Conservation (phyloP, 2,329 filamentous ascomycete genomes). For the Xylariaceae sp. region DNA sequence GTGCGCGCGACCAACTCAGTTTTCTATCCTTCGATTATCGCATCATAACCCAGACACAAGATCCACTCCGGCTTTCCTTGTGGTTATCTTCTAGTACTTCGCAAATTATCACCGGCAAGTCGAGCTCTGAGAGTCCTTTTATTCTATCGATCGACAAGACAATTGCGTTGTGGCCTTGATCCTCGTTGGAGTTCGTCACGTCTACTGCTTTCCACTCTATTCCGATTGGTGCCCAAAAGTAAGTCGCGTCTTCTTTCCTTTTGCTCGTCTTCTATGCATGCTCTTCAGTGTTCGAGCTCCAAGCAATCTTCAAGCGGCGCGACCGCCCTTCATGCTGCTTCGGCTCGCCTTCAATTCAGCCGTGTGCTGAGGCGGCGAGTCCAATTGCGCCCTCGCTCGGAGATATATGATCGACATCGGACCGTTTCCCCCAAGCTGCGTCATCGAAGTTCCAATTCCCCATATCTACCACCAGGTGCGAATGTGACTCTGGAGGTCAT, state of each 20-base stretch:
- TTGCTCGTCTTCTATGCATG: slow-evolving; percentile 6
- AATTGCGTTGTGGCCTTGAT: slow-evolving; percentile 23
- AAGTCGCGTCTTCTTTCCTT: slow-evolving; percentile 46
- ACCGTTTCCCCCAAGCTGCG: slow-evolving; percentile 36
- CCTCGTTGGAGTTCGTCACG: slow-evolving; percentile 38
- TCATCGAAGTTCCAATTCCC: slow-evolving; percentile 34
- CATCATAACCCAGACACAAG: slow-evolving; percentile 36
- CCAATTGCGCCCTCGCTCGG: slow-evolving; percentile 23
- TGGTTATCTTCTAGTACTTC: slow-evolving; percentile 26
- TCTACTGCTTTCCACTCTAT: slow-evolving; percentile 39
- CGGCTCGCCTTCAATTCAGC: slow-evolving; percentile 18
- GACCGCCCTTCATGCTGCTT: not conserved
- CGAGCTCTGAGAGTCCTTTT: slow-evolving; percentile 39
- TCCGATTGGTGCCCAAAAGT: slow-evolving; percentile 60
- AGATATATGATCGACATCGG: slow-evolving; percentile 33
- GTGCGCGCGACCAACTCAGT: slow-evolving; percentile 45
- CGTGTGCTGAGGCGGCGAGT: slow-evolving; percentile 14
- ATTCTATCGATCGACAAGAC: slow-evolving; percentile 21
- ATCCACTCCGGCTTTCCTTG: slow-evolving; percentile 40
- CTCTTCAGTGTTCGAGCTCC: slow-evolving; percentile 34
- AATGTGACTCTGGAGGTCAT: slow-evolving; percentile 1
- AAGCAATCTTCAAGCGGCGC: not conserved
- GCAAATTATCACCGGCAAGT: slow-evolving; percentile 35
- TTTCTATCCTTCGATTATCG: slow-evolving; percentile 40
- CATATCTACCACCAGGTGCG: slow-evolving; percentile 13